Base-by-base conservation (phyloP, 1,284 basidiomycete genomes). In the Tausonia pullulans region DNA sequence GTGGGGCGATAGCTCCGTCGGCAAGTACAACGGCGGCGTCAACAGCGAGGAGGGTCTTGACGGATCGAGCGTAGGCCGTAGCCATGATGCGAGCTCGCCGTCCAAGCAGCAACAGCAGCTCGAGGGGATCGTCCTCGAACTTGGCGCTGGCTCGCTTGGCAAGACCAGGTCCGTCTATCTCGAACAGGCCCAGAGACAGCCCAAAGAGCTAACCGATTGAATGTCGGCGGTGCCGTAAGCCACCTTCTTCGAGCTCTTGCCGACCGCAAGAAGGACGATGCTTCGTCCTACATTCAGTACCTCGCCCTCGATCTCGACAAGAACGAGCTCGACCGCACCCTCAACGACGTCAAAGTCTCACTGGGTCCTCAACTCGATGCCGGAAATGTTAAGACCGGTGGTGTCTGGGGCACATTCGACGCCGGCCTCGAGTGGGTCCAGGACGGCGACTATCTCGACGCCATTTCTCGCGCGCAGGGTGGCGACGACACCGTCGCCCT, bases 291-390 rank as follows among this genome's bases (percentile, higher is more conserved):
- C 14, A 57, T 89, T 71, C 88, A 85, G 1, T 98, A 96, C 77
- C 93, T 90, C 78, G 92, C 94, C 11, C 86, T 98, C 62, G 95
- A 98, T 73, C 84, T 98, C 43, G 91, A 95, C 75, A 81, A 87
- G 69, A 82, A 82, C 62, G 92, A 97, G 73, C 84, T 98, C 46
- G 82, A 87, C 68, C 85, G 92, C 40, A 90, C 90, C 4, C 81
- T 98, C 57, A 78, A 78, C 49, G 81, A 86, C 71, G 84, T 98
- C 68, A 76, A 81, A 52, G 74, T 78, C 69, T 68, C 87, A 80
- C 79, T 89, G 61, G 89, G 89, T 40, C 73, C 78, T n/a, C 76
- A 78, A 41, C 79, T 92, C 8, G 52, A 10, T 7, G 69, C 78
- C 52, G 88, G 86, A 60, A 88, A 87, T 71, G 83, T 94, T 41